Evolutionary conservation across 1,284 basidiomycete species (phyloP).

Genomic region (Ustilago shanxiensis): DNA sequence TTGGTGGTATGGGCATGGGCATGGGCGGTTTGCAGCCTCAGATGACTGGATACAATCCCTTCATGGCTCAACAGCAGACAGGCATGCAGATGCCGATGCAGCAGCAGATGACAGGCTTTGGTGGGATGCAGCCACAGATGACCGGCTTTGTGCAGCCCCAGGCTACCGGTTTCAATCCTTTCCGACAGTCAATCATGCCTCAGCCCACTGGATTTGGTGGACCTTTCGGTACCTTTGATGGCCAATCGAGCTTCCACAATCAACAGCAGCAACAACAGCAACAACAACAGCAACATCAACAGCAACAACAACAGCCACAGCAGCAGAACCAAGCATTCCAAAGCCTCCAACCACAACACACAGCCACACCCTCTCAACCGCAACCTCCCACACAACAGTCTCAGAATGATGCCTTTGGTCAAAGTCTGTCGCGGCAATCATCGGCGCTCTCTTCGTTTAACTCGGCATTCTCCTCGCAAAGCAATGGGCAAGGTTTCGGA

Average conservation of each 20-base stretch:
- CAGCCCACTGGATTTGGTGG: constrained; percentile 61
- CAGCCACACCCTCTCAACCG: constrained; percentile 52
- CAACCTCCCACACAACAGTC: constrained; percentile 36
- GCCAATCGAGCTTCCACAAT: constrained; percentile 27
- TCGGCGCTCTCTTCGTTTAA: constrained; percentile 72
- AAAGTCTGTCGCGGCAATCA: constrained; percentile 18
- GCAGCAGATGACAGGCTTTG: constrained; percentile 76
- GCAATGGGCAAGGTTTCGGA: constrained; percentile 16
- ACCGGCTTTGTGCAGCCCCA: constrained; percentile 77
- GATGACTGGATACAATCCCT: constrained; percentile 72
- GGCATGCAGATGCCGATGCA: constrained; percentile 70
- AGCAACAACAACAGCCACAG: constrained; percentile 34
- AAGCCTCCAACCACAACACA: constrained; percentile 39
- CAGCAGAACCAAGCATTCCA: constrained; percentile 27
- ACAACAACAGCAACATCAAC: constrained; percentile 19
- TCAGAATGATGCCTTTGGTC: constrained; percentile 18
- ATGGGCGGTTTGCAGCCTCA: constrained; percentile 67
- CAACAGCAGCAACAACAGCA: constrained; percentile 45
- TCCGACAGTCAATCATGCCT: constrained; percentile 72
- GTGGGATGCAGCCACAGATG: constrained; percentile 66
- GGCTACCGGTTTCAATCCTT: constrained; percentile 81
- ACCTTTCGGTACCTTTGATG: constrained; percentile 41
- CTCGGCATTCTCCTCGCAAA: constrained; percentile 74
- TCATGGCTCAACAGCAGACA: constrained; percentile 59
- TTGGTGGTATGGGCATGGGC: constrained; percentile 71